These are phyloP conservation scores for Delphinella strobiligena DNA, from an alignment of 2,329 filamentous ascomycete genomes.

Conservation along the genomic window DNA sequence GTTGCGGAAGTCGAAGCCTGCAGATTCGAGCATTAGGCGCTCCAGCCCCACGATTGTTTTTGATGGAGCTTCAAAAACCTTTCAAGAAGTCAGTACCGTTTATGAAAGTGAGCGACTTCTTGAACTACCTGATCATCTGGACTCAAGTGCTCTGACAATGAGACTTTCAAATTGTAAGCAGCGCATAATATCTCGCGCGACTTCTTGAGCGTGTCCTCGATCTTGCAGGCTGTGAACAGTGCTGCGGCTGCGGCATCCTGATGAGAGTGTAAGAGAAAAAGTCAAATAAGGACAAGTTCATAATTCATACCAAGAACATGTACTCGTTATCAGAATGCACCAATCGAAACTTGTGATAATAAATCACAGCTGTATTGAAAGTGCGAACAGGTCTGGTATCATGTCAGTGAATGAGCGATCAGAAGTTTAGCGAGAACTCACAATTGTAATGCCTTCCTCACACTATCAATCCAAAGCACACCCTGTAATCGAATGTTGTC, in stretches of 20 bases:
- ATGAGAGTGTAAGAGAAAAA: constrained; percentile 2
- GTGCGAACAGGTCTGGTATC: constrained; percentile 68
- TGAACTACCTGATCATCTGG: constrained; percentile 69
- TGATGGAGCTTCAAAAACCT: constrained; percentile 70
- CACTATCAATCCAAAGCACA: constrained; percentile 77
- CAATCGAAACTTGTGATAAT: constrained; percentile 88
- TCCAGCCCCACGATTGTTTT: constrained; percentile 82
- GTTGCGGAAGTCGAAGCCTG: constrained; percentile 86
- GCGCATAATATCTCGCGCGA: constrained; percentile 85
- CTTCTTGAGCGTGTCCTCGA: constrained; percentile 96
- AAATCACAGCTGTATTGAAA: constrained; percentile 80
- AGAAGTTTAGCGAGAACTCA: constrained; percentile 32
- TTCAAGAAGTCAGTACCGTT: constrained; percentile 5
- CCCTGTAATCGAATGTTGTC: constrained; percentile 73
- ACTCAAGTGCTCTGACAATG: constrained; percentile 50
- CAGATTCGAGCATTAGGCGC: constrained; percentile 81
- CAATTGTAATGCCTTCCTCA: constrained; percentile 68
- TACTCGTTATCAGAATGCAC: constrained; percentile 78
- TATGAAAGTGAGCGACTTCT: background rate
- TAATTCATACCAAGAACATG: constrained; percentile 44
- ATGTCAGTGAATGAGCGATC: too few species aligned
- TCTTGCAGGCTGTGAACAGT: constrained; percentile 88
- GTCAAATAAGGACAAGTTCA: background rate
- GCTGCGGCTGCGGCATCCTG: constrained; percentile 78
- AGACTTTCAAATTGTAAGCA: constrained; percentile 70